phyloP scores from a whole-genome alignment of 2,329 filamentous ascomycete species.

The Paramyrothecium sp. region DNA sequence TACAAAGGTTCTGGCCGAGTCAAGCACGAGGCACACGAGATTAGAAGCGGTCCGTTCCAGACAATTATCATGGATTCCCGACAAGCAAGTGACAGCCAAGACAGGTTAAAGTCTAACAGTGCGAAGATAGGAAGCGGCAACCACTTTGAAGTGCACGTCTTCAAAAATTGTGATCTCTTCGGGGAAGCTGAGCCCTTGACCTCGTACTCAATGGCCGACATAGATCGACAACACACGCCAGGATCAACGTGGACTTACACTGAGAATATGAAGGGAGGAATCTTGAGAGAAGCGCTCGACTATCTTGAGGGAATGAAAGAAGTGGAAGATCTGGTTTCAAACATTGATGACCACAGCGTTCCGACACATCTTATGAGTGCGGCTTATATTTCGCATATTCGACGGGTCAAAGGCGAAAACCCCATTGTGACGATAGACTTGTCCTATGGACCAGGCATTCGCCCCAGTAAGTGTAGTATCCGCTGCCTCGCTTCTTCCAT shows the following conservation, averaged over 20 bases:
- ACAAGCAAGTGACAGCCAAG: constrained; percentile 8
- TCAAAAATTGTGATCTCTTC: constrained; percentile 1
- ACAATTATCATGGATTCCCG: constrained; percentile 11
- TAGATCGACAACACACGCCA: constrained; percentile 1
- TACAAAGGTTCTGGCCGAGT: constrained; percentile 10
- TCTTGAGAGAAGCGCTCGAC: not conserved
- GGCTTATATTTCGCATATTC: not conserved
- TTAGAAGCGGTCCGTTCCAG: constrained; percentile 8
- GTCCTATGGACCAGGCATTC: not conserved
- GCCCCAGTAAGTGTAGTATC: not conserved
- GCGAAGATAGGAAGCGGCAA: not conserved
- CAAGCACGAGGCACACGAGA: constrained; percentile 10
- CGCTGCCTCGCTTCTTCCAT: too few species aligned
- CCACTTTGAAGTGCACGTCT: constrained; percentile 5
- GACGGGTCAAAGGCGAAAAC: not conserved
- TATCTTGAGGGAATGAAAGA: not conserved
- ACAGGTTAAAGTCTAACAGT: constrained; percentile 4
- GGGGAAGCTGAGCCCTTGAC: constrained; percentile 2
- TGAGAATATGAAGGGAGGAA: not conserved
- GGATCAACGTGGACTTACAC: not conserved
- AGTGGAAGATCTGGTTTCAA: not conserved
- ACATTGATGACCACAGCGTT: not conserved
- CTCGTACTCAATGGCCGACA: not conserved
- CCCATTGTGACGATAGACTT: not conserved
- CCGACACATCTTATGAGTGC: not conserved